Conservation (phyloP, 805 yeast species). For the Yarrowia sp. region DNA sequence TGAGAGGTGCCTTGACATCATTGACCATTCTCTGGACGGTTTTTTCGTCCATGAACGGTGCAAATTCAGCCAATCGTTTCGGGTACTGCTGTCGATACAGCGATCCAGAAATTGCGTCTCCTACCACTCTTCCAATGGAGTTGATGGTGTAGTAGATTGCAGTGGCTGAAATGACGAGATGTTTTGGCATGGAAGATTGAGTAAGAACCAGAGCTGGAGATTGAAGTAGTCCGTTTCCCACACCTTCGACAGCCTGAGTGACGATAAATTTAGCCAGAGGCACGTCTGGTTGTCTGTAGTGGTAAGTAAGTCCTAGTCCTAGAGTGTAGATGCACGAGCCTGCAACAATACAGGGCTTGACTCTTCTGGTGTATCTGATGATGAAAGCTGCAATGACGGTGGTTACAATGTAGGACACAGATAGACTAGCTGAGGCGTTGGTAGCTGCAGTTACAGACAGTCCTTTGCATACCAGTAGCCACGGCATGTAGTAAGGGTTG, state of each 20-base stretch:
- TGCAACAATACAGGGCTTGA: constrained; percentile 65
- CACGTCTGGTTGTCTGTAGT: constrained; percentile 61
- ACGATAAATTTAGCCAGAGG: constrained; percentile 68
- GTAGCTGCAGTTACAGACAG: constrained; percentile 37
- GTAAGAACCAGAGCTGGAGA: constrained; percentile 67
- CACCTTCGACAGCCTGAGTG: constrained; percentile 66
- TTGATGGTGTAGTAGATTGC: constrained; percentile 64
- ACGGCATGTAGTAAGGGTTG: constrained; percentile 38
- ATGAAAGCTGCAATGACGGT: constrained; percentile 23
- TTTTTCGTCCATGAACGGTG: constrained; percentile 13
- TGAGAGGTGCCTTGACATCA: constrained; percentile 4
- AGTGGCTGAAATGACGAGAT: constrained; percentile 67
- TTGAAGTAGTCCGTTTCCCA: constrained; percentile 77
- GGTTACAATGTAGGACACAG: constrained; percentile 33
- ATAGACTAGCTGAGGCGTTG: constrained; percentile 18
- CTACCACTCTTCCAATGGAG: constrained; percentile 69
- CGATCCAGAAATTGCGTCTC: constrained; percentile 72
- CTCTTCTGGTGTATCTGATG: constrained; percentile 52
- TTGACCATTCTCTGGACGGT: constrained; percentile 16
- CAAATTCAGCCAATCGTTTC: constrained; percentile 43
- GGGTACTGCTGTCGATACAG: constrained; percentile 72
- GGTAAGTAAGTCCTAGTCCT: constrained; percentile 65
- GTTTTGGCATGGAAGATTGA: constrained; percentile 65
- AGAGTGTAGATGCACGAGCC: constrained; percentile 68
- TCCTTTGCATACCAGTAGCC: constrained; percentile 39